These are phyloP conservation scores for Acacia acuminata DNA, from an alignment of 306 rosid species.

Conservation along the genomic window DNA sequence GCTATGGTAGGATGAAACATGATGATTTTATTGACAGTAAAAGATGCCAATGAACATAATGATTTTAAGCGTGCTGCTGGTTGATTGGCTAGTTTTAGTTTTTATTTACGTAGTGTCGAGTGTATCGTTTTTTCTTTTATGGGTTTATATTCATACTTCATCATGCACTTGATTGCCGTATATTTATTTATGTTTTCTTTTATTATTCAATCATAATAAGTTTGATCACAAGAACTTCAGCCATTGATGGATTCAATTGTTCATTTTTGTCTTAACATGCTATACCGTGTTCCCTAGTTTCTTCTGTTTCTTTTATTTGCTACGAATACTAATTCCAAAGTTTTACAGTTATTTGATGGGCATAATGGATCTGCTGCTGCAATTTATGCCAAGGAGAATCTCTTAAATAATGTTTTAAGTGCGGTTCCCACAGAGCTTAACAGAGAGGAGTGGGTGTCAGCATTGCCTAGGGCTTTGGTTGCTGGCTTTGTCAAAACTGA, in stretches of 20 bases:
- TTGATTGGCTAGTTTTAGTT: constrained; percentile 16
- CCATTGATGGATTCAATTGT: neutral
- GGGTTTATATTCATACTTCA: neutral
- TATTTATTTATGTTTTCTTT: constrained; percentile 10
- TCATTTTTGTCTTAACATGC: neutral
- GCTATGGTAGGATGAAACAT: neutral
- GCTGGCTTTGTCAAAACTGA: constrained; percentile 99
- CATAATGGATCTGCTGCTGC: constrained; percentile 99
- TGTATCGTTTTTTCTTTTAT: neutral
- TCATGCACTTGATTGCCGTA: neutral
- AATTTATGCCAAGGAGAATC: constrained; percentile 90
- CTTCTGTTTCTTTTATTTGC: neutral
- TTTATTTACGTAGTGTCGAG: neutral
- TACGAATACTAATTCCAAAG: constrained; percentile 36
- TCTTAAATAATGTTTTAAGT: constrained; percentile 69
- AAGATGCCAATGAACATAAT: neutral
- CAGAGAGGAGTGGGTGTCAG: constrained; percentile 95
- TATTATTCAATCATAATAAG: neutral
- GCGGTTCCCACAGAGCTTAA: constrained; percentile 92
- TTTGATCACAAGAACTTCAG: neutral
- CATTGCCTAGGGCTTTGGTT: constrained; percentile 96
- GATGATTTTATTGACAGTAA: neutral
- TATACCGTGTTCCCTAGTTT: constrained; percentile 13
- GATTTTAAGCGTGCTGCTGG: constrained; percentile 8
- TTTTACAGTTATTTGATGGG: constrained; percentile 94